A percentile compares a stretch with the other conserved stretches of the same genome.
These are phyloP conservation scores for Croton setiger DNA, from an alignment of 441 rosid species.

Conservation along the genomic window DNA sequence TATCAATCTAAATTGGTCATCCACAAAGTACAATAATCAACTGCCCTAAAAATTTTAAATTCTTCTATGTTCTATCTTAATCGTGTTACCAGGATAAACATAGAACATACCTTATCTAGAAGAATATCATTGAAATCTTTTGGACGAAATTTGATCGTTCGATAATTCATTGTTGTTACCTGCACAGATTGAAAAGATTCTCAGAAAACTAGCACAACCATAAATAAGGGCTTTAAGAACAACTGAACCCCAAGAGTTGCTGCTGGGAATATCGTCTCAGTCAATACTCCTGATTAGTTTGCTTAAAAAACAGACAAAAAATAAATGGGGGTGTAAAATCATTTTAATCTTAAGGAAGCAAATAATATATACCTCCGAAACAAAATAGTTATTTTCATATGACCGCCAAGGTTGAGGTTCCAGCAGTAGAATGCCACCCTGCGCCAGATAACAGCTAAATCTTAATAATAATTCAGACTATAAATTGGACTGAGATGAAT, in stretches of 20 bases:
- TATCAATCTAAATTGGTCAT: conserved; percentile 1
- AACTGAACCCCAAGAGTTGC: not conserved
- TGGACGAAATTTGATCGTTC: conserved; percentile 45
- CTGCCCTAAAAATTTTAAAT: not conserved
- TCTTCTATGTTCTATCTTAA: not conserved
- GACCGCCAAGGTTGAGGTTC: conserved; percentile 99
- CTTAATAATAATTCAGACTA: not conserved
- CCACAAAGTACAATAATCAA: not conserved
- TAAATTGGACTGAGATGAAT: not conserved
- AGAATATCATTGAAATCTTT: conserved; percentile 70
- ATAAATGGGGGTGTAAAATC: not conserved
- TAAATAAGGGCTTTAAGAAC: not conserved
- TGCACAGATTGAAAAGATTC: conserved; percentile 32
- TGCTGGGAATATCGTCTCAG: not conserved
- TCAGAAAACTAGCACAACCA: not conserved
- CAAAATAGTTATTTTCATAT: conserved; percentile 71
- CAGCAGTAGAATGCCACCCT: conserved; percentile 88
- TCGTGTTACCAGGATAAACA: not conserved
- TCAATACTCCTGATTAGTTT: not conserved
- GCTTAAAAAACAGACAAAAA: not conserved
- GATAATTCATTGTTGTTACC: conserved; percentile 59
- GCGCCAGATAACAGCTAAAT: conserved; percentile 16
- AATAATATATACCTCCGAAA: conserved; percentile 57
- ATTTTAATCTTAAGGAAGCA: not conserved
- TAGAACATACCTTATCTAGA: conserved; percentile 72